Evolutionary conservation across 1,284 basidiomycete genomes (phyloP), one percentile per base, ranked within the genome.

Genomic region (Boletus hoseneyae): DNA sequence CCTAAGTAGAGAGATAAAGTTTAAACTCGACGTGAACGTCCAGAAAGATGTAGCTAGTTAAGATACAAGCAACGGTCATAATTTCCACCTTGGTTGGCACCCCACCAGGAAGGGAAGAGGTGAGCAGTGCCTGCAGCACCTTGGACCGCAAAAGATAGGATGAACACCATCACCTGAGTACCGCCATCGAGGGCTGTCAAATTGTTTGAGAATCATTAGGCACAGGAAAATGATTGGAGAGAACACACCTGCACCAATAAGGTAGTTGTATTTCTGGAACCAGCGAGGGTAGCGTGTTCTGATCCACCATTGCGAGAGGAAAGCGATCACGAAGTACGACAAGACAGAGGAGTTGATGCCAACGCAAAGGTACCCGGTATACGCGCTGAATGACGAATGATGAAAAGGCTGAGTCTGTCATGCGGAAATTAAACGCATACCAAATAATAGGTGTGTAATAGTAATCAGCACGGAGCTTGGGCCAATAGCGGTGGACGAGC

Each of bases 131-230:
- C 85, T 5, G 77, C 75, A 9, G 83, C 85, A 46, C 86, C 86
- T 59, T 81, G 81, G 11, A 89, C 83, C 1, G 84, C 83, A 58
- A 88, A 88, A 2, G 81, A 82, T n/a, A 87, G 70, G 33, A 89
- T 74, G 63, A 88, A 87, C 29, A 85, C 76, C 74, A 87, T 82
- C 30, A 85, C 76, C 62, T 87, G 79, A 4, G 79, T 75, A 10
- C 83, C 83, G n/a, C 82, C 82, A 48, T 83, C 82, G 35, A 82
- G 68, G 4, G 80, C 82, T 49, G 32, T 19, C 37, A 16, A 40
- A 16, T 6, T 2, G 0, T 4, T 30, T 6, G 29, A 18, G 23
- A 42, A 15, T 13, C 8, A 44, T 9, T 1, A 15, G 12, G 7
- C 12, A 2, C 6, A 35, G 1, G 27, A 10, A 32, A 29, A n/a